Percentiles rank a stretch among this genome's conserved stretches.
Evolutionary conservation across 371 early-diverging fungal genomes (phyloP).

Genomic region (Haplosporangium sp.): DNA sequence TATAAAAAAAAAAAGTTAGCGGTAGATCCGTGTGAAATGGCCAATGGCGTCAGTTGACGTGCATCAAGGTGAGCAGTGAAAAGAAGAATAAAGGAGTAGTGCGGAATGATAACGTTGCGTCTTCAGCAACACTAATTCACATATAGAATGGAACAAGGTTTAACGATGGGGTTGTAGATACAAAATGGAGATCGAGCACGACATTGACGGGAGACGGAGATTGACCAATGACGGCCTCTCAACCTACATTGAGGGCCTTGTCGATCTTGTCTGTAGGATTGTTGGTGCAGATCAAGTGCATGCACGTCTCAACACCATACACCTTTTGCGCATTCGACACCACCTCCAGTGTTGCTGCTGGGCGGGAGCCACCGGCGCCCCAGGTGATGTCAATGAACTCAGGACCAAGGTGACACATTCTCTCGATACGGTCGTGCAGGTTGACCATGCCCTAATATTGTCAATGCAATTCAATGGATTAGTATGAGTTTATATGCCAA

Average conservation of each 20-base stretch:
- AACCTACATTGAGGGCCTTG: conserved; percentile 74
- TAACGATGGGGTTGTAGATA: too few species aligned
- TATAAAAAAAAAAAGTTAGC: not conserved
- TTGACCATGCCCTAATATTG: conserved; percentile 74
- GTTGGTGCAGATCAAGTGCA: conserved; percentile 98
- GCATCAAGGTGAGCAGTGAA: too few species aligned
- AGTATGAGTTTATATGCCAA: not conserved
- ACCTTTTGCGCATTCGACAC: conserved; percentile 92
- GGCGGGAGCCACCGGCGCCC: conserved; percentile 94
- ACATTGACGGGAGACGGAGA: too few species aligned
- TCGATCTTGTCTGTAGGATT: conserved; percentile 92
- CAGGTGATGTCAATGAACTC: conserved; percentile 97
- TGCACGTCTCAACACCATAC: conserved; percentile 94
- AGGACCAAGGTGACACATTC: conserved; percentile 94
- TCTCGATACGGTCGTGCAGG: conserved; percentile 84
- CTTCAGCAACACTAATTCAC: too few species aligned
- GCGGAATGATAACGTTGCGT: too few species aligned
- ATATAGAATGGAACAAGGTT: too few species aligned
- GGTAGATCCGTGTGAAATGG: not conserved
- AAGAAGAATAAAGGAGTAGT: too few species aligned
- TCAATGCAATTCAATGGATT: not conserved
- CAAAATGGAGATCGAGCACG: too few species aligned
- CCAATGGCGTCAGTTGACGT: too few species aligned
- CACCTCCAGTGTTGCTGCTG: conserved; percentile 88
- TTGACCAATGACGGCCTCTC: too few species aligned